A percentile compares a stretch with the other conserved stretches of the same genome.
Conservation (phyloP, 305 asterid genomes). For the Fraxinus greggii region DNA sequence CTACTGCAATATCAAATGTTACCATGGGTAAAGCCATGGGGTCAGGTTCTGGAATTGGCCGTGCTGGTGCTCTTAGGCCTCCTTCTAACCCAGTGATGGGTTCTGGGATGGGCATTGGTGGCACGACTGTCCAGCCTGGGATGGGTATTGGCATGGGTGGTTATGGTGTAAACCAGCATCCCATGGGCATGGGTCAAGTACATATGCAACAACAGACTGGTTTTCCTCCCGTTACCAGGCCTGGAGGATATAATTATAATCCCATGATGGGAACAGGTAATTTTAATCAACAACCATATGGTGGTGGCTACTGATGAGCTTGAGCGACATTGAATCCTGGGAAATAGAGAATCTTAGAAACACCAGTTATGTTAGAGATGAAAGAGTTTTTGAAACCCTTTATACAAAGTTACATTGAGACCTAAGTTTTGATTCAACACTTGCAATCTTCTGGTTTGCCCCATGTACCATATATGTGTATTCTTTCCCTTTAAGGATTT, state of each 20-base stretch:
- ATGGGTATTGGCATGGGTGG: conserved; percentile 1
- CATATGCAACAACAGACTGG: conserved; percentile 69
- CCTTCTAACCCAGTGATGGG: conserved; percentile 55
- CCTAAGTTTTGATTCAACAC: conserved; percentile 23
- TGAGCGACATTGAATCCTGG: background rate
- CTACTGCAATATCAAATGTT: conserved; percentile 58
- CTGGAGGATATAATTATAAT: conserved; percentile 55
- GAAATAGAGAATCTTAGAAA: conserved; percentile 16
- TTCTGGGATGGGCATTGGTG: conserved; percentile 43
- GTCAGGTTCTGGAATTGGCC: conserved; percentile 86
- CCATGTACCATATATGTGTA: conserved; percentile 38
- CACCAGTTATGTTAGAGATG: conserved; percentile 28
- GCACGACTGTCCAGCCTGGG: conserved; percentile 33
- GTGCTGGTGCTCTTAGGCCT: conserved; percentile 54
- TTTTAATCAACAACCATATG: conserved; percentile 67
- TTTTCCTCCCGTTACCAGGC: conserved; percentile 53
- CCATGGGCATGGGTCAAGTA: conserved; percentile 51
- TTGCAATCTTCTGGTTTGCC: conserved; percentile 30
- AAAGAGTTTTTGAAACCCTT: conserved; percentile 21
- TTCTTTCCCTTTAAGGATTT: conserved; percentile 42
- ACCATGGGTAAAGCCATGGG: conserved; percentile 99
- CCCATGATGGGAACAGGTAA: conserved; percentile 63
- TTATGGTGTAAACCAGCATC: background rate
- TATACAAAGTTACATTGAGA: conserved; percentile 26
- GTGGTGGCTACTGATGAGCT: conserved; percentile 72